These are phyloP conservation scores for Leptographium procerum DNA, from an alignment of 2,329 filamentous ascomycete species.

Conservation along the genomic window DNA sequence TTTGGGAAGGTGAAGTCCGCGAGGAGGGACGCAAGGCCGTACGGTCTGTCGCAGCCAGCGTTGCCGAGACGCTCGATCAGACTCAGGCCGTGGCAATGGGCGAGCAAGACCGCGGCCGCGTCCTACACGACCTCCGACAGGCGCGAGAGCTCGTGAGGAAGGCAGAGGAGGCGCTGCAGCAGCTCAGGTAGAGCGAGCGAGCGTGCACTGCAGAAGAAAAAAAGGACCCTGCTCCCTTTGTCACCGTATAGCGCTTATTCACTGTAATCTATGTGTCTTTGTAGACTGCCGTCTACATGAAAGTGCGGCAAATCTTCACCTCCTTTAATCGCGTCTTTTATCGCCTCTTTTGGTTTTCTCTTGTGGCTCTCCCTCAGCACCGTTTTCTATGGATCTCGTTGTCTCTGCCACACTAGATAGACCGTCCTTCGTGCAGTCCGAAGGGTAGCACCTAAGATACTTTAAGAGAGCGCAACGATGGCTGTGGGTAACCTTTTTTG, in stretches of 20 bases:
- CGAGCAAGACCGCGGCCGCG: conserved; percentile 8
- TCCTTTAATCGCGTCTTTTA: not conserved
- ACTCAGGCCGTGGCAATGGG: conserved; percentile 12
- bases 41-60: conserved; percentile 40
- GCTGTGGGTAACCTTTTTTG: no score
- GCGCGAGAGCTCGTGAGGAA: conserved; percentile 34
- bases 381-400: no score
- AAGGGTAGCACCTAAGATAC: no score
- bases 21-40: conserved; percentile 56
- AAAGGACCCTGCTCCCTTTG: no score
- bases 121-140: conserved; percentile 23
- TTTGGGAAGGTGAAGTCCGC: conserved; percentile 56
- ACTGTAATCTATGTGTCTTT: not conserved
- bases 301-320: not conserved
- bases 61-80: conserved; percentile 34
- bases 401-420: no score
- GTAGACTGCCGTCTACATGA: no score
- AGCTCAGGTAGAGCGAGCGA: conserved; percentile 18
- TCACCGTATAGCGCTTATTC: no score
- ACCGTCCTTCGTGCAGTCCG: no score
- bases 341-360: not conserved
- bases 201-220: not conserved
- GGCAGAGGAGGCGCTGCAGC: conserved; percentile 36
- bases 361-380: not conserved
- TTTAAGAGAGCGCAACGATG: no score